Percentiles rank a stretch among this genome's conserved stretches.
phyloP scores from a whole-genome alignment of 1,284 basidiomycete species.

The Ustanciosporium gigantosporum region DNA sequence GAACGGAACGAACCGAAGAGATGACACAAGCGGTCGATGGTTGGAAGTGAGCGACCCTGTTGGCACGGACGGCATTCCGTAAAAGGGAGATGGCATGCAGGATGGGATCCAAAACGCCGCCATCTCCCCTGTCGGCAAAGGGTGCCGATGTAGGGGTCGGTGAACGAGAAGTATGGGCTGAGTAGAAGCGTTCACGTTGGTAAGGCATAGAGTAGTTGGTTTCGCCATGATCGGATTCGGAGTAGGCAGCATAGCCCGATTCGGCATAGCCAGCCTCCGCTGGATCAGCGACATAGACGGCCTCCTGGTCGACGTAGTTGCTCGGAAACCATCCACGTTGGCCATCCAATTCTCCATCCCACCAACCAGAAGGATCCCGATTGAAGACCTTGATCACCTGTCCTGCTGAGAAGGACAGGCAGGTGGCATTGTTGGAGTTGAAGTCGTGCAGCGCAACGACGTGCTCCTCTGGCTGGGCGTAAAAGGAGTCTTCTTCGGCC shows the following conservation, averaged over 20 bases:
- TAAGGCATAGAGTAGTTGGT: not conserved
- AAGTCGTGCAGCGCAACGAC: conserved; percentile 62
- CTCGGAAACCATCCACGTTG: conserved; percentile 93
- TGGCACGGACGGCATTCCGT: conserved; percentile 77
- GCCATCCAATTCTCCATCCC: conserved; percentile 84
- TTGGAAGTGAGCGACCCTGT: conserved; percentile 75
- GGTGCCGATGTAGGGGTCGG: conserved; percentile 31
- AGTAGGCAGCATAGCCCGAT: conserved; percentile 11
- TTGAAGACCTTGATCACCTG: conserved; percentile 88
- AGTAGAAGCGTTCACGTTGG: conserved; percentile 23
- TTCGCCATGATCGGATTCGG: conserved; percentile 1
- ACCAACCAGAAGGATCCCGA: conserved; percentile 89
- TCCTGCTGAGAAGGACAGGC: conserved; percentile 83
- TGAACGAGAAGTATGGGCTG: conserved; percentile 26
- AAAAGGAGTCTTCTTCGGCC: conserved; percentile 13
- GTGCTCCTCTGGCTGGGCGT: conserved; percentile 45
- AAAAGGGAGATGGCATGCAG: conserved; percentile 82
- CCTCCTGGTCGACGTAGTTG: conserved; percentile 62
- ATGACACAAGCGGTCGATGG: conserved; percentile 76
- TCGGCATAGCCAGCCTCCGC: conserved; percentile 14
- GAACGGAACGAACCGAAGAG: conserved; percentile 86
- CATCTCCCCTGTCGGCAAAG: conserved; percentile 20
- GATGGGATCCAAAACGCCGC: conserved; percentile 64
- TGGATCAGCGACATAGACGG: conserved; percentile 27
- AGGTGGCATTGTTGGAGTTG: conserved; percentile 63